Evolutionary conservation across 2,329 filamentous ascomycete species (phyloP).

Genomic region (Thelonectria rubi): DNA sequence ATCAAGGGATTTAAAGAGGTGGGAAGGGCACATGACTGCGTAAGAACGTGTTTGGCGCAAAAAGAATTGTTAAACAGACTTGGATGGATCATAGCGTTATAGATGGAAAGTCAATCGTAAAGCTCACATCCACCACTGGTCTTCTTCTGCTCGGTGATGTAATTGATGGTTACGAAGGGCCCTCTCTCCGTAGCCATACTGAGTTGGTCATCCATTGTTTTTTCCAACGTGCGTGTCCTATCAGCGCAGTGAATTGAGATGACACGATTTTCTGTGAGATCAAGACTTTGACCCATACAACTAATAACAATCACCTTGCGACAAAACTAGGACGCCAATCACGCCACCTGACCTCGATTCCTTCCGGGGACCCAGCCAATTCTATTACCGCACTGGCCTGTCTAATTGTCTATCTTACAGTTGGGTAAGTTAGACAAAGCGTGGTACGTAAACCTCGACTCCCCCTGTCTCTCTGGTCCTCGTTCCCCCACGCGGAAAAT

Average conservation of each 20-base stretch:
- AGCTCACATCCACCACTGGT: slow-evolving; percentile 8
- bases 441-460: slow-evolving; percentile 26
- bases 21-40: neutral
- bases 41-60: slow-evolving; percentile 8
- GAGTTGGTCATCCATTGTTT: no score
- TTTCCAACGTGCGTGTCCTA: no score
- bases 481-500: slow-evolving; percentile 22
- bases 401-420: slow-evolving; percentile 48
- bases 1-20: neutral
- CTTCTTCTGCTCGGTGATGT: no score
- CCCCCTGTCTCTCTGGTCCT: slow-evolving; percentile 11
- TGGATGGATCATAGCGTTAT: slow-evolving; percentile 16
- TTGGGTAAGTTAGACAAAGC: slow-evolving; percentile 35
- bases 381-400: slow-evolving; percentile 38
- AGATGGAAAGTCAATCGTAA: slow-evolving; percentile 17
- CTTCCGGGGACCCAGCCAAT: slow-evolving; percentile 36
- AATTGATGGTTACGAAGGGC: no score
- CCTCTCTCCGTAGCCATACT: no score
- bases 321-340: neutral
- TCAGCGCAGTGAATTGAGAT: no score
- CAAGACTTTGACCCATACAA: neutral
- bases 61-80: slow-evolving; percentile 13
- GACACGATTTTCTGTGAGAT: no score
- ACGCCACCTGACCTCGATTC: slow-evolving; percentile 14
- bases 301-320: neutral